Evolutionary conservation across 2,329 filamentous ascomycete genomes (phyloP), one percentile per base, ranked within the genome.

Genomic region (Penicillium frequentans): DNA sequence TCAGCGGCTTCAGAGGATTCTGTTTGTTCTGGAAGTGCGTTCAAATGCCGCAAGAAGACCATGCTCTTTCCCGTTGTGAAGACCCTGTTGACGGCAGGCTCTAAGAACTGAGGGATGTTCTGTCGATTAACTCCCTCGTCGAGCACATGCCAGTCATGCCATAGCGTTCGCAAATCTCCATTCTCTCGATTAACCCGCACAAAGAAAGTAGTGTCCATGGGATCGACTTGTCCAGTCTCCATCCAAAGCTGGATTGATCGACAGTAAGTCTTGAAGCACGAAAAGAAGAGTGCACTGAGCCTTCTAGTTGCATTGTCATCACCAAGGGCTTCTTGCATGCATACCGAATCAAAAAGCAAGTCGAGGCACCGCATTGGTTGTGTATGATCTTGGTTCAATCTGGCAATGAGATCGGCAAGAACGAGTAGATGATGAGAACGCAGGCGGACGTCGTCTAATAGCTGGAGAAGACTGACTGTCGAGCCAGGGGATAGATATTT

Each of bases 41-140:
- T 86, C 11, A 96, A 79, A 48, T 88, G 84, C 58, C 87, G 88
- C n/a, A 97, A 77, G 45, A 97, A 89, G 1, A 95, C 85, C 54
- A 95, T 87, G 65, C 89, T 96, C 74, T 97, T 97, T 0, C 93
- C 93, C 1, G 91, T 88, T 1, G 88, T 91, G 66, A 96, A 93
- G 37, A 97, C 91, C 60, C 87, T 89, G 24, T 79, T 77, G 0
- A 85, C 86, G 2, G 87, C 84, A 2, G 87, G 82, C 39, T 87
- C 84, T 5, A 97, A 80, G 62, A 96, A 97, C 3, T 77, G 81
- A 0, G 93, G 93, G 0, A 88, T 87, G 64, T 89, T 86, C 1
- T 92, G 72, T 1, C 76, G 75, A 16, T 87, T 86, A 43, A 63
- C 50, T 5, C 85, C 79, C 3, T 81, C 73, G 1, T 86, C 85